Percentiles rank a stretch among this genome's conserved stretches.
Conservation (phyloP, 2,329 filamentous ascomycete species). For the Fusarium concolor region DNA sequence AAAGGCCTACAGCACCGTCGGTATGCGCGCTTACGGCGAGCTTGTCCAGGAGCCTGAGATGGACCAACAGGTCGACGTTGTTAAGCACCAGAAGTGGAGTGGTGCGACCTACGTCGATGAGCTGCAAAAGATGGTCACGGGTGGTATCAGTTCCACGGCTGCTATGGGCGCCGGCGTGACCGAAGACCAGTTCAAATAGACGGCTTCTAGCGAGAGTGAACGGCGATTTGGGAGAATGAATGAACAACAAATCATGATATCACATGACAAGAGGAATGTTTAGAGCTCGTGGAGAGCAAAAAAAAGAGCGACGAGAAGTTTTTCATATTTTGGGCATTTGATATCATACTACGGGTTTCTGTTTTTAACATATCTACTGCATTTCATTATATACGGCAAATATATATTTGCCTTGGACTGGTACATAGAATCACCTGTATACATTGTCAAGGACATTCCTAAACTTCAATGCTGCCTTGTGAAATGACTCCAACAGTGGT, state of each 20-base stretch:
- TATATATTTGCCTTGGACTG: slow-evolving; percentile 10
- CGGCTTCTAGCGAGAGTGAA: not conserved
- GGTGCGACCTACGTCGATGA: slow-evolving; percentile 96
- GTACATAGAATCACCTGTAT: slow-evolving; percentile 9
- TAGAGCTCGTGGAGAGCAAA: slow-evolving; percentile 11
- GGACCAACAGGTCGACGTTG: slow-evolving; percentile 87
- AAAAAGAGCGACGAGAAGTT: slow-evolving; percentile 21
- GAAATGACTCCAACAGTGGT: too few species aligned
- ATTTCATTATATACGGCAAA: slow-evolving; percentile 5
- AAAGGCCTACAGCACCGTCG: slow-evolving; percentile 80
- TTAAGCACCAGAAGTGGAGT: slow-evolving; percentile 99
- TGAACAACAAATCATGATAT: not conserved
- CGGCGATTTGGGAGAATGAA: not conserved
- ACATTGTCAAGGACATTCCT: not conserved
- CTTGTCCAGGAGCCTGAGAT: slow-evolving; percentile 98
- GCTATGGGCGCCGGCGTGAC: slow-evolving; percentile 99
- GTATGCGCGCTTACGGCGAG: slow-evolving; percentile 97
- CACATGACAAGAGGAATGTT: not conserved
- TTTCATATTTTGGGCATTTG: slow-evolving; percentile 29
- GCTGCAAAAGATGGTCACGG: slow-evolving; percentile 95
- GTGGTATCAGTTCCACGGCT: slow-evolving; percentile 89
- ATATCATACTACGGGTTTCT: slow-evolving; percentile 34
- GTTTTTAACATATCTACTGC: slow-evolving; percentile 8
- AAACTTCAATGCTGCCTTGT: not conserved
- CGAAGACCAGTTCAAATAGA: slow-evolving; percentile 85